Evolutionary conservation across 768 basidiomycete genomes (phyloP).

Genomic region (Vararia minispora): DNA sequence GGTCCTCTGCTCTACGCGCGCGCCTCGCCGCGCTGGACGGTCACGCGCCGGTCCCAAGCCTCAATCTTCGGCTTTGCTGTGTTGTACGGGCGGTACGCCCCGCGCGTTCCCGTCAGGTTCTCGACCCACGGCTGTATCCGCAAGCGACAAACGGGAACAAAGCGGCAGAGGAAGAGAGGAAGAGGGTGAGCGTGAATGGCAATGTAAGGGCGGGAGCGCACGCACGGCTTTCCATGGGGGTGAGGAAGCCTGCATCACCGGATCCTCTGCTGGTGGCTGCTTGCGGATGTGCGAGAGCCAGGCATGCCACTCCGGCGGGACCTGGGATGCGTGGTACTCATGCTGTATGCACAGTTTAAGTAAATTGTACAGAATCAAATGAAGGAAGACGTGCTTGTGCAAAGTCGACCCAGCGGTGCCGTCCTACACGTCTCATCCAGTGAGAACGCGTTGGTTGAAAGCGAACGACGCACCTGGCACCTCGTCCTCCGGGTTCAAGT

Average conservation of each 20-base stretch:
- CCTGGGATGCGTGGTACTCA: constrained; percentile 84
- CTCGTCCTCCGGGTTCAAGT: constrained; percentile 78
- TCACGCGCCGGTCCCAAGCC: too few relatives aligned
- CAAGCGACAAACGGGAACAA: too few relatives aligned
- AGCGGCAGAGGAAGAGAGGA: too few relatives aligned
- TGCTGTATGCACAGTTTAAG: constrained; percentile 33
- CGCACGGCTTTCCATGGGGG: constrained; percentile 82
- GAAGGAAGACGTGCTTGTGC: constrained; percentile 47
- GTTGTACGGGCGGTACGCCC: constrained; percentile 83
- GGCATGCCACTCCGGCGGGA: constrained; percentile 94
- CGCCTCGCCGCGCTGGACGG: too few relatives aligned
- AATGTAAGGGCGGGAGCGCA: constrained; percentile 7
- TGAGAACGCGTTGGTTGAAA: neutral
- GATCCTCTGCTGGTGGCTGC: constrained; percentile 67
- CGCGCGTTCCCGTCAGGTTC: constrained; percentile 88
- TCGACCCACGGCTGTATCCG: constrained; percentile 77
- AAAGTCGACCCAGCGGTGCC: constrained; percentile 95
- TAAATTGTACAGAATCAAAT: neutral
- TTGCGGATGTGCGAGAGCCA: constrained; percentile 89
- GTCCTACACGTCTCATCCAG: constrained; percentile 38
- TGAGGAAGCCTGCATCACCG: constrained; percentile 51
- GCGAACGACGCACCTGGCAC: constrained; percentile 54
- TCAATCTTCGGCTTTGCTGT: constrained; percentile 74
- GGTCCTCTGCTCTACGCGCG: too few relatives aligned
- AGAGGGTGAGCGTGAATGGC: neutral